Percentiles rank a stretch among this genome's conserved stretches.
Evolutionary conservation across 176 grass and related monocot species (phyloP).

Genomic region (Pontederia crassipes): DNA sequence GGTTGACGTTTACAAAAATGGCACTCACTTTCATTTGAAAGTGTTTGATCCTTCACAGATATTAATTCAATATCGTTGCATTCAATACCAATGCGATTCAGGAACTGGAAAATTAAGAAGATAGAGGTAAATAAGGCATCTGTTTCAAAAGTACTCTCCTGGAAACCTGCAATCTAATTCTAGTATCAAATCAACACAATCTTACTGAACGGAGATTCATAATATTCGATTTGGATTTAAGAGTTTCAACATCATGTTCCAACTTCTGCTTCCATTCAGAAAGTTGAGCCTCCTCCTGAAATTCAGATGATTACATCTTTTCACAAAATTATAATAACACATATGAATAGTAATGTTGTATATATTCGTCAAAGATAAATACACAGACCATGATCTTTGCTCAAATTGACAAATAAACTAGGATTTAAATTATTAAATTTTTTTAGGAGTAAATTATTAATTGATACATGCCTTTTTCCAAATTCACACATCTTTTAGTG

Average conservation of each 20-base stretch:
- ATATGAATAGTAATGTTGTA: too few species aligned
- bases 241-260: slow-evolving; percentile 74
- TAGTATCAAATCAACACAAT: slow-evolving; percentile 6
- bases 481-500: too few species aligned
- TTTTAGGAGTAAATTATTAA: too few species aligned
- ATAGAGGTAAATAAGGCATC: not conserved
- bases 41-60: slow-evolving; percentile 79
- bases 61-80: slow-evolving; percentile 62
- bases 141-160: not conserved
- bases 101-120: not conserved
- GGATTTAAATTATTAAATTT: too few species aligned
- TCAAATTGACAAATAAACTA: too few species aligned
- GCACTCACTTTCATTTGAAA: slow-evolving; percentile 91
- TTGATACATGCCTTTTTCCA: too few species aligned
- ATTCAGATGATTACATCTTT: slow-evolving; percentile 19
- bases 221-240: slow-evolving; percentile 81
- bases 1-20: slow-evolving; percentile 1
- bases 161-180: not conserved
- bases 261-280: slow-evolving; percentile 73
- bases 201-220: slow-evolving; percentile 71
- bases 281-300: slow-evolving; percentile 66
- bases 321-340: not conserved
- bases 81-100: slow-evolving; percentile 48
- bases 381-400: too few species aligned
- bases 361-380: too few species aligned